Evolutionary conservation across 495 filamentous ascomycete genomes (phyloP).

Genomic region (Aspergillus nidulans): DNA sequence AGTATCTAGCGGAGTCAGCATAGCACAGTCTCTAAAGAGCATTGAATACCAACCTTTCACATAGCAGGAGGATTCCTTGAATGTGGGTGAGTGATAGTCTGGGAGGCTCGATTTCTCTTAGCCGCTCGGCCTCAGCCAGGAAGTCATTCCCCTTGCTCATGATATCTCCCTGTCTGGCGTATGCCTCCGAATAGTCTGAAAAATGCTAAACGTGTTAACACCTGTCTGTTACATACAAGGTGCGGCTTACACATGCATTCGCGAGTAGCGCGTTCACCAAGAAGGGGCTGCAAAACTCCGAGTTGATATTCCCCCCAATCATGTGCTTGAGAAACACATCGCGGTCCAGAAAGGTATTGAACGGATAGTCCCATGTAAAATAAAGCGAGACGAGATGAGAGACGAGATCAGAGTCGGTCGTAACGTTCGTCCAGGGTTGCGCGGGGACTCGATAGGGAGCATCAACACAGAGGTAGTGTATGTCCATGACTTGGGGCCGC

Average conservation of each 20-base stretch:
- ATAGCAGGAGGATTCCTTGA: slow-evolving; percentile 40
- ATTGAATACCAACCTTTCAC: slow-evolving; percentile 29
- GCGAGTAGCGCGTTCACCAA: slow-evolving; percentile 52
- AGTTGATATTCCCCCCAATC: slow-evolving; percentile 22
- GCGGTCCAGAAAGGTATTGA: slow-evolving; percentile 42
- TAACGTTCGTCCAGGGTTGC: slow-evolving; percentile 49
- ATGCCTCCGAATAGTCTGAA: slow-evolving; percentile 43
- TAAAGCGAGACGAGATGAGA: slow-evolving; percentile 50
- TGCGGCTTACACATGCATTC: slow-evolving; percentile 41
- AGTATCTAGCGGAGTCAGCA: slow-evolving; percentile 26
- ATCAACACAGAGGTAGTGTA: slow-evolving; percentile 41
- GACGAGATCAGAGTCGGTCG: slow-evolving; percentile 46
- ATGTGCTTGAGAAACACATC: slow-evolving; percentile 49
- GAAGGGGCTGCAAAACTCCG: slow-evolving; percentile 48
- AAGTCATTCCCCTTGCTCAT: slow-evolving; percentile 41
- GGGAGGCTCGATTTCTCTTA: slow-evolving; percentile 20
- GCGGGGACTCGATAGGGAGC: slow-evolving; percentile 41
- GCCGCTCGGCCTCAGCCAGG: slow-evolving; percentile 39
- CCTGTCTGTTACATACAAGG: neutral
- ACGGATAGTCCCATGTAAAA: slow-evolving; percentile 55
- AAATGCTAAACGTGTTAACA: slow-evolving; percentile 28
- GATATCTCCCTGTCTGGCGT: slow-evolving; percentile 38
- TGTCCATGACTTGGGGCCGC: slow-evolving; percentile 45
- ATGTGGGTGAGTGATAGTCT: slow-evolving; percentile 32
- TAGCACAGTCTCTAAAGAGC: neutral